Percentiles rank a stretch among this genome's conserved stretches.
phyloP scores from a whole-genome alignment of 1,139 yeast genomes.

The Wickerhamomyces sp. region DNA sequence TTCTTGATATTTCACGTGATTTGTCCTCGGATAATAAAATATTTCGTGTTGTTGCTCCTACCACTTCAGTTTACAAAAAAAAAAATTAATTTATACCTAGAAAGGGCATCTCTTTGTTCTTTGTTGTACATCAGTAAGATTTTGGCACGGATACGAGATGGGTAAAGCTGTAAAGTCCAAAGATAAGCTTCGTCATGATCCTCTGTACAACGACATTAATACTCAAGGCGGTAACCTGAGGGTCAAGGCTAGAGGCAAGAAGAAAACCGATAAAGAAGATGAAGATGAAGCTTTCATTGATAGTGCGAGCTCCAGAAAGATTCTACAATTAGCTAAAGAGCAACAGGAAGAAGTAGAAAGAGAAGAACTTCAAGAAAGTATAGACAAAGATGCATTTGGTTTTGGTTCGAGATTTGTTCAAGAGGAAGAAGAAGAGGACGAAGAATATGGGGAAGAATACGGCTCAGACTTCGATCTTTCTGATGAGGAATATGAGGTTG shows the following conservation, averaged over 20 bases:
- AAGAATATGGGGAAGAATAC: constrained; percentile 34
- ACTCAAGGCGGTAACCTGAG: constrained; percentile 70
- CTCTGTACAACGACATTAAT: constrained; percentile 71
- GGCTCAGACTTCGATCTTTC: constrained; percentile 40
- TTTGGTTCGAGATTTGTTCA: constrained; percentile 27
- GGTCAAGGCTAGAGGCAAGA: constrained; percentile 28
- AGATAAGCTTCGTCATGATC: constrained; percentile 62
- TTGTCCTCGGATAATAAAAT: neutral
- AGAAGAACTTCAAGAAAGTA: constrained; percentile 44
- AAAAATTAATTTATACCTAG: neutral
- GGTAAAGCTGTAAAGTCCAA: constrained; percentile 56
- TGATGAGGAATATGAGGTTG: constrained; percentile 46
- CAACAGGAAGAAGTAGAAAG: constrained; percentile 84
- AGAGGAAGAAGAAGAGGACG: constrained; percentile 30
- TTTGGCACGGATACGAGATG: no score
- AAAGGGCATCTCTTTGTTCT: neutral
- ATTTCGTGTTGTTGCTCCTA: neutral
- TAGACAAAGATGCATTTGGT: constrained; percentile 23
- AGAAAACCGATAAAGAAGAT: constrained; percentile 32
- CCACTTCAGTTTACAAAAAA: neutral
- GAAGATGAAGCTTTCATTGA: constrained; percentile 68
- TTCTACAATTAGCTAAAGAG: constrained; percentile 80
- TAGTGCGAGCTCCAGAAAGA: constrained; percentile 78
- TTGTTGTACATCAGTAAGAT: no score
- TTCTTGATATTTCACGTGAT: neutral